A percentile compares a stretch with the other conserved stretches of the same genome.
Evolutionary conservation across 2,329 filamentous ascomycete species (phyloP).

Genomic region (Xylariaceae sp.): DNA sequence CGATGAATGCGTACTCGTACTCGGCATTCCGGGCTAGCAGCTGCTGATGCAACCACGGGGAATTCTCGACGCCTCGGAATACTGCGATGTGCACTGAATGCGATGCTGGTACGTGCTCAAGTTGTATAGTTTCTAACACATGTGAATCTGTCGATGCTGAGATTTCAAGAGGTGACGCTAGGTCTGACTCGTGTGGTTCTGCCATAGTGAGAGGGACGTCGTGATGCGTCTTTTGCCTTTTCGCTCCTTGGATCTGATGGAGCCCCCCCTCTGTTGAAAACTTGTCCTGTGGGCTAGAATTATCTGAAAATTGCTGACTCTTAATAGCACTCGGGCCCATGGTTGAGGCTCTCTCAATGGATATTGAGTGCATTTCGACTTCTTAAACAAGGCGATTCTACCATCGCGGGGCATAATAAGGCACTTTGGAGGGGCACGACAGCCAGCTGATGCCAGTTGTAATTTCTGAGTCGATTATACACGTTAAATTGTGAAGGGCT

Average conservation of each 20-base stretch:
- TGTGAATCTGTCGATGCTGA: background rate
- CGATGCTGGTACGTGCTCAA: conserved; percentile 76
- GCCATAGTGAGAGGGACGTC: background rate
- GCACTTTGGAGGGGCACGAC: conserved; percentile 32
- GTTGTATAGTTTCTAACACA: conserved; percentile 65
- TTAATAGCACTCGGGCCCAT: conserved; percentile 9
- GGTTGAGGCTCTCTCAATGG: background rate
- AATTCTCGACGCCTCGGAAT: conserved; percentile 79
- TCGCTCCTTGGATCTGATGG: background rate
- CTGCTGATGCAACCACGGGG: conserved; percentile 78
- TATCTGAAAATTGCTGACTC: too few relatives aligned
- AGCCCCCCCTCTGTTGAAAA: background rate
- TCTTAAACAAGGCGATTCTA: background rate
- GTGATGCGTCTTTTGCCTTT: conserved; percentile 23
- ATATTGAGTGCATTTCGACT: background rate
- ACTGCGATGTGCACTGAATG: conserved; percentile 75
- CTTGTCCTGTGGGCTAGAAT: background rate
- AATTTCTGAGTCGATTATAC: too few relatives aligned
- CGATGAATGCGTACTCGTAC: conserved; percentile 93
- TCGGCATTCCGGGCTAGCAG: conserved; percentile 81
- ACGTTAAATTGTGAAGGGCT: too few relatives aligned
- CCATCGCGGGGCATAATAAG: conserved; percentile 17
- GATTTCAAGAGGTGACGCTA: background rate
- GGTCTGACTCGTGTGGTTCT: background rate
- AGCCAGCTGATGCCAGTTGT: conserved; percentile 30